A percentile compares a stretch with the other conserved stretches of the same genome.
phyloP scores from a whole-genome alignment of 2,329 filamentous ascomycete genomes.

The Colletotrichum trifolii region DNA sequence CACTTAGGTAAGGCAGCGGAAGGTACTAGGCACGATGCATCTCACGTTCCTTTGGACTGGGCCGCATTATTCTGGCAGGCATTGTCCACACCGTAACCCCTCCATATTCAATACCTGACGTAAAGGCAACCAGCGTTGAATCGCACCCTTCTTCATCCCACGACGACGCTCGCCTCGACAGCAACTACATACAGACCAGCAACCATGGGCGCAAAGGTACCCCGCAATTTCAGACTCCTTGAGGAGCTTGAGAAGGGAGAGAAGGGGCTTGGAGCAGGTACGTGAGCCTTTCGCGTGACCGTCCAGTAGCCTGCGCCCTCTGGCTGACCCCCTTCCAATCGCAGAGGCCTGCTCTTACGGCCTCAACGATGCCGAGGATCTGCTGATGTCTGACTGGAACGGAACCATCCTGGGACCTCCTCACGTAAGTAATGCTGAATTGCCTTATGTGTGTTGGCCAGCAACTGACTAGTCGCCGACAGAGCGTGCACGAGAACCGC shows the following conservation, averaged over 20 bases:
- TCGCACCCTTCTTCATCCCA: conserved; percentile 11
- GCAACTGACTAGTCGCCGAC: conserved; percentile 28
- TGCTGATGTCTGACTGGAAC: conserved; percentile 98
- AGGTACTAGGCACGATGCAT: too few relatives aligned
- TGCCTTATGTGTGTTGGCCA: conserved; percentile 1
- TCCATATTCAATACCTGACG: conserved; percentile 16
- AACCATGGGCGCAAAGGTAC: conserved; percentile 70
- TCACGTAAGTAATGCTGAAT: conserved; percentile 72
- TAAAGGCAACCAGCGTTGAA: neutral
- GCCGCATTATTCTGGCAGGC: conserved; percentile 1
- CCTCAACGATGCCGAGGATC: conserved; percentile 91
- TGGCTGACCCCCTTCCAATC: conserved; percentile 20
- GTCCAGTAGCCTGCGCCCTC: conserved; percentile 10
- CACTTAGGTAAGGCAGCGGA: conserved; percentile 21
- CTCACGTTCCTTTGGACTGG: neutral
- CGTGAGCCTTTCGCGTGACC: conserved; percentile 40
- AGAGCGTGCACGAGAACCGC: conserved; percentile 97
- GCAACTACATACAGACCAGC: conserved; percentile 5
- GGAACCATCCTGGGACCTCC: conserved; percentile 97
- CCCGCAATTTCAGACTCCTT: conserved; percentile 94
- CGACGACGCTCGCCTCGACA: conserved; percentile 1
- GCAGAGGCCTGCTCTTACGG: conserved; percentile 97
- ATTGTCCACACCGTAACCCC: conserved; percentile 24
- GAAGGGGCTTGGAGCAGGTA: conserved; percentile 93
- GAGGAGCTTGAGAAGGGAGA: conserved; percentile 99